These are phyloP conservation scores for Evernia prunastri DNA, from an alignment of 495 filamentous ascomycete genomes.

Conservation along the genomic window DNA sequence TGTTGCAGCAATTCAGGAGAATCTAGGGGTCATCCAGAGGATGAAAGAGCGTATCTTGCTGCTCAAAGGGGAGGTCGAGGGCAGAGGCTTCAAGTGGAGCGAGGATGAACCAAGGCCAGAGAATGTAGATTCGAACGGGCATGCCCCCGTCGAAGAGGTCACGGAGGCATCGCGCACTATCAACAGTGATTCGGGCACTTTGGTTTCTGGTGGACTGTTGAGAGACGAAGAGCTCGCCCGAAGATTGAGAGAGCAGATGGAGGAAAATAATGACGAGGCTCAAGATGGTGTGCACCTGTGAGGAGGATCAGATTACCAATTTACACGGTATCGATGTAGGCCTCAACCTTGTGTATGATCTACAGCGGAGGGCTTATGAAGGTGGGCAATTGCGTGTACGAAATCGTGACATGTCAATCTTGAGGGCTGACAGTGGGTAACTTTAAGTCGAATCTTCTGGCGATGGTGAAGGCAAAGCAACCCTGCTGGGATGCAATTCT, in stretches of 20 bases:
- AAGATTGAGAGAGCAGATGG: conserved; percentile 40
- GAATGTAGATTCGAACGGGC: conserved; percentile 31
- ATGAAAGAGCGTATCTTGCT: conserved; percentile 67
- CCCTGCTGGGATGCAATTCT: neutral
- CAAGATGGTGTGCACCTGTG: conserved; percentile 55
- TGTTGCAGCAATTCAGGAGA: conserved; percentile 61
- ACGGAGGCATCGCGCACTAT: conserved; percentile 14
- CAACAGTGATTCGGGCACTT: conserved; percentile 21
- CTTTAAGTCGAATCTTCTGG: neutral
- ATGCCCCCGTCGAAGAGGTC: conserved; percentile 24
- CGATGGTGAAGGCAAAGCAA: neutral
- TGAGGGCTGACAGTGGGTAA: neutral
- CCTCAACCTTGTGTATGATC: neutral
- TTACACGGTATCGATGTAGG: neutral
- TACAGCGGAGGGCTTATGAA: neutral
- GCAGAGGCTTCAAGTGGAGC: conserved; percentile 63
- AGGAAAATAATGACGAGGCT: conserved; percentile 42
- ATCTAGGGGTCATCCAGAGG: conserved; percentile 62
- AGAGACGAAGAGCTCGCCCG: conserved; percentile 43
- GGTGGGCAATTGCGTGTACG: neutral
- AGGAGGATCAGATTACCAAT: neutral
- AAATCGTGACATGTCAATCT: neutral
- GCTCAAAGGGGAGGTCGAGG: conserved; percentile 67
- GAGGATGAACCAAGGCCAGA: conserved; percentile 40
- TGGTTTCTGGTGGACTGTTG: conserved; percentile 30